Base-by-base conservation (phyloP, 2,329 filamentous ascomycete genomes). In the Ophiostoma ulmi region DNA sequence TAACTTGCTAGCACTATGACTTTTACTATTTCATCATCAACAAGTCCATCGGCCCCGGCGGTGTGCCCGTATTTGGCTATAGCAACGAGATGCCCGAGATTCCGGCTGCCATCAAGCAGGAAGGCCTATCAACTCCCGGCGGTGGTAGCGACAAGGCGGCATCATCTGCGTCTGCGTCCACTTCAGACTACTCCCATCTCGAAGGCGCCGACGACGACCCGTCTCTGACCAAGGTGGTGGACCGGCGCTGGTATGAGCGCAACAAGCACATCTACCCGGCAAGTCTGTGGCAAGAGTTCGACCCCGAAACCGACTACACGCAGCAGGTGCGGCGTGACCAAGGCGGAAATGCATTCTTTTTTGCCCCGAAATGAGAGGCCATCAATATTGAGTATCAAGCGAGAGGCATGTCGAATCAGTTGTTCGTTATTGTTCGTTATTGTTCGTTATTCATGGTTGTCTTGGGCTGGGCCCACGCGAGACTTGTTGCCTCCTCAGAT, bases 191-290 rank as follows among this genome's bases (percentile, higher is more conserved):
- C 11, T 20, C 63, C 1, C 63, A 39, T 39, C 85, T 90, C 14
- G 94, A 97, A 81, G 94, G 94, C 17, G 88, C 85, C 36, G 80
- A 84, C 58, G 91, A 95, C 73, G 94, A 98, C 75, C 89, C 94
- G 0, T 86, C 86, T 3, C 81, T 91, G 73, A 98, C 94, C 3
- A 98, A 97, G 78, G 94, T 99, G 3, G 94, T 99, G 4, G 94
- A 99, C 81, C 87, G 95, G 72, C 85, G 95, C 72, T 99, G 95
- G 95, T 99, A 97, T 79, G 93, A 97, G 82, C 88, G 90, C 77
- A 97, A 98, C 79, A 99, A 98, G 81, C 95, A 99, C 80, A 98
- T 99, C 71, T 99, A 94, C 78, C 95, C 95, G 0, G 94, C 94
- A 26, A 98, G 92, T 78, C 87, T 94, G 66, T 99, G 95, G 95